Evolutionary conservation across 495 filamentous ascomycete genomes (phyloP).

Genomic region (Penicillium goetzii): DNA sequence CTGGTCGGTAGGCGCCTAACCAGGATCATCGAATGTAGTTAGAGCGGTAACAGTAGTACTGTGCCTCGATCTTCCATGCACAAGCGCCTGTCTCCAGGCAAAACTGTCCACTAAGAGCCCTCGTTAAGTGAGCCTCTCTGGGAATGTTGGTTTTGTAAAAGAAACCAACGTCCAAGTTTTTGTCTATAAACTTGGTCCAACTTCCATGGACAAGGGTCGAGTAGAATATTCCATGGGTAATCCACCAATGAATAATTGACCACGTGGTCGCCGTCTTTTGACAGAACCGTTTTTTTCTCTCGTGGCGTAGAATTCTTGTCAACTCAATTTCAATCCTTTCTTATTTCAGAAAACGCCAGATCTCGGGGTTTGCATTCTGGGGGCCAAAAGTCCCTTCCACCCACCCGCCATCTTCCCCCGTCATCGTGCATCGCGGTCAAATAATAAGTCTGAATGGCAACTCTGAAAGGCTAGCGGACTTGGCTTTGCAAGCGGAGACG

Average conservation of each 20-base stretch:
- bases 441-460: not conserved
- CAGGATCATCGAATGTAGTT: not conserved
- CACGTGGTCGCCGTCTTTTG: not conserved
- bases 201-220: not conserved
- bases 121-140: not conserved
- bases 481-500: not conserved
- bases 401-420: not conserved
- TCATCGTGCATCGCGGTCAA: not conserved
- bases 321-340: not conserved
- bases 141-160: slow-evolving; percentile 2
- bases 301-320: not conserved
- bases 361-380: not conserved
- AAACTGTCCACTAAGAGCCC: not conserved
- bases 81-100: not conserved
- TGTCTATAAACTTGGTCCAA: not conserved
- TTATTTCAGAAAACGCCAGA: not conserved
- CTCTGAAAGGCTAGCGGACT: not conserved
- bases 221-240: not conserved
- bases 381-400: not conserved
- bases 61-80: slow-evolving; percentile 1
- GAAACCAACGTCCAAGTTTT: not conserved
- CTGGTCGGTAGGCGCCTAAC: not conserved
- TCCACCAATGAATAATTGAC: not conserved
- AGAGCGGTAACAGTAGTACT: not conserved
- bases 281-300: not conserved